Evolutionary conservation across 495 filamentous ascomycete species (phyloP), one percentile per base, ranked within the genome.

Genomic region (Penicillium paxilli): DNA sequence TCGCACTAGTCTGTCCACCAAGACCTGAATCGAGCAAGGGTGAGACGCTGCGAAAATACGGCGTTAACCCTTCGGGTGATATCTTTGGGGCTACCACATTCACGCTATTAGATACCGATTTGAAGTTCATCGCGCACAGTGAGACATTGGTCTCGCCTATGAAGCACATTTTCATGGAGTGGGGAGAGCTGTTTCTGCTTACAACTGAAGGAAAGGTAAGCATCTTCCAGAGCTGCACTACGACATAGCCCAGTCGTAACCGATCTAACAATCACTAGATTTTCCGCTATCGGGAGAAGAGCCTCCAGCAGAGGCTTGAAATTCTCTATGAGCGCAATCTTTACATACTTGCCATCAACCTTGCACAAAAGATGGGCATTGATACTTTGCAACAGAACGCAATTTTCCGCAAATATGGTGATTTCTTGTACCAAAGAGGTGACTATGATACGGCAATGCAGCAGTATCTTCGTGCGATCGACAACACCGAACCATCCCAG

Each of bases 361-460:
- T 98, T 45, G 94, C 95, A 2, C 92, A 96, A 62, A 96, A 95
- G 66, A 84, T 83, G 35, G 89, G 90, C 12, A 77, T 87, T 19
- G 90, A 93, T 67, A 60, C 77, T 10, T 68, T 84, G 17, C 91
- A 96, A 65, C 90, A 94, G 42, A 96, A 95, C 64, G 80, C 89
- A 38, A 98, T 98, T 48, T 93, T 89, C 59, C 85, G 95, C 50
- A 93, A 86, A 70, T 98, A 96, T 69, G 94, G 94, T 9, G 95
- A 98, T 65, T 92, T 89, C 55, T 72, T 97, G n/a, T 96, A 98
- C 61, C 91, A 94, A 63, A 94, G 91, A 61, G 88, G 87, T 3
- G 91, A 96, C 64, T 98, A 92, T 64, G 93, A 98, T 64, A 92
- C 88, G 17, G 96, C 94, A 10, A 98, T 98, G 95, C 89, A 95